Percentiles rank a stretch among this genome's conserved stretches.
These are phyloP conservation scores for Rhizophora apiculata DNA, from an alignment of 345 rosid genomes.

Conservation along the genomic window DNA sequence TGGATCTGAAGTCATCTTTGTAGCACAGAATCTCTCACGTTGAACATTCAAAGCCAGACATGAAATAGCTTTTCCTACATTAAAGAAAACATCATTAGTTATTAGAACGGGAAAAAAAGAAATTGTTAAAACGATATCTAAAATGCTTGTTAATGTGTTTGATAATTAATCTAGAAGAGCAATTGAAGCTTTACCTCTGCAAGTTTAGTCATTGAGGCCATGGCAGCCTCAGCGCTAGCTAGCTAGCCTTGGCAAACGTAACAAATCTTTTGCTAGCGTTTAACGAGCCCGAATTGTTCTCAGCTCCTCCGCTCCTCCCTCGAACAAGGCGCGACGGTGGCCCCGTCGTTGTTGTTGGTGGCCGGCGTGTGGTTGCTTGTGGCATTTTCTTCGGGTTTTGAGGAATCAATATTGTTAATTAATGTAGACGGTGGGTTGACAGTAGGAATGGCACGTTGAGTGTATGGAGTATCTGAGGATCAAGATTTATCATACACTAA, in stretches of 20 bases:
- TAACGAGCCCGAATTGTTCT: constrained; percentile 17
- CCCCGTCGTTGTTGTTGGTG: constrained; percentile 1
- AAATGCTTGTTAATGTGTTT: background rate
- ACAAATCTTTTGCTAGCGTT: constrained; percentile 21
- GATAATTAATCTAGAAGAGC: background rate
- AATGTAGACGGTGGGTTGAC: no score
- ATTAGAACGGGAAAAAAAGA: no score
- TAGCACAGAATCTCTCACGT: constrained; percentile 44
- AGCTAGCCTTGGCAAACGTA: no score
- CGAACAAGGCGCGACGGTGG: constrained; percentile 29
- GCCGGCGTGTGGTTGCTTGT: constrained; percentile 10
- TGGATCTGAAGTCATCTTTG: constrained; percentile 41
- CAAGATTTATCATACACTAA: no score
- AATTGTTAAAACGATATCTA: no score
- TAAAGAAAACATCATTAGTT: no score
- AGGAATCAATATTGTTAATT: no score
- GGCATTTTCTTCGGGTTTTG: no score
- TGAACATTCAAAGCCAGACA: constrained; percentile 47
- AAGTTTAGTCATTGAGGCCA: constrained; percentile 25
- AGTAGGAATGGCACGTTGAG: constrained; percentile 16
- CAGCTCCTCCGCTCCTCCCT: constrained; percentile 44
- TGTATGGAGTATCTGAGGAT: background rate
- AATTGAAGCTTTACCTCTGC: constrained; percentile 41
- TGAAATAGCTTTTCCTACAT: constrained; percentile 50
- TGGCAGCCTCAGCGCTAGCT: constrained; percentile 27